Evolutionary conservation across 129 eudicot genomes (phyloP).

Genomic region (Ambrosia trifida): DNA sequence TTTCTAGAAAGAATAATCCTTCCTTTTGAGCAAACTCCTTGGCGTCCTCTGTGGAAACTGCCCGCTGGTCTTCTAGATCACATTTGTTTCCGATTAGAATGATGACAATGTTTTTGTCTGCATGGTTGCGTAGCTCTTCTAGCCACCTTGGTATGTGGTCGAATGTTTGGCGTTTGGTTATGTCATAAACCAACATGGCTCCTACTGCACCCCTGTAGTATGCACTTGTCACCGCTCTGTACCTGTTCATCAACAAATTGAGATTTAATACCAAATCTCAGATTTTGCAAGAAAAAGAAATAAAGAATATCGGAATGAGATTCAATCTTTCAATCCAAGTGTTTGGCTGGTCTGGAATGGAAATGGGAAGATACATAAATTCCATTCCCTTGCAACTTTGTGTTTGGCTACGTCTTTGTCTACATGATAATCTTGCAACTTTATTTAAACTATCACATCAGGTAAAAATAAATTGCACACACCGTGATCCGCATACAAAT

Average conservation of each 20-base stretch:
- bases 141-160: slow-evolving; percentile 81
- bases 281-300: neutral
- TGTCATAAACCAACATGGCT: slow-evolving; percentile 69
- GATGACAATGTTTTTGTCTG: slow-evolving; percentile 71
- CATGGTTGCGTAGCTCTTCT: slow-evolving; percentile 69
- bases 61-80: slow-evolving; percentile 65
- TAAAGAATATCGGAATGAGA: neutral
- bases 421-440: neutral
- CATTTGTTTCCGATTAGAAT: slow-evolving; percentile 65
- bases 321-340: neutral
- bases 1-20: slow-evolving; percentile 87
- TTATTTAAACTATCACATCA: neutral
- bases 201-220: slow-evolving; percentile 77
- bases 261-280: neutral
- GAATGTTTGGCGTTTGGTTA: slow-evolving; percentile 69
- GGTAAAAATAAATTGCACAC: neutral
- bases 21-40: slow-evolving; percentile 86
- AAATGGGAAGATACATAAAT: neutral
- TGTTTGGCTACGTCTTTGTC: neutral
- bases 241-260: slow-evolving; percentile 36
- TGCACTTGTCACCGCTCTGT: slow-evolving; percentile 79
- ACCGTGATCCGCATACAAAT: neutral
- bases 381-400: neutral
- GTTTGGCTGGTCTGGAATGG: neutral
- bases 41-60: slow-evolving; percentile 85